Percentiles rank a stretch among this genome's conserved stretches.
These are phyloP conservation scores for Aspergillus terreus DNA, from an alignment of 2,329 filamentous ascomycete species.

Conservation along the genomic window DNA sequence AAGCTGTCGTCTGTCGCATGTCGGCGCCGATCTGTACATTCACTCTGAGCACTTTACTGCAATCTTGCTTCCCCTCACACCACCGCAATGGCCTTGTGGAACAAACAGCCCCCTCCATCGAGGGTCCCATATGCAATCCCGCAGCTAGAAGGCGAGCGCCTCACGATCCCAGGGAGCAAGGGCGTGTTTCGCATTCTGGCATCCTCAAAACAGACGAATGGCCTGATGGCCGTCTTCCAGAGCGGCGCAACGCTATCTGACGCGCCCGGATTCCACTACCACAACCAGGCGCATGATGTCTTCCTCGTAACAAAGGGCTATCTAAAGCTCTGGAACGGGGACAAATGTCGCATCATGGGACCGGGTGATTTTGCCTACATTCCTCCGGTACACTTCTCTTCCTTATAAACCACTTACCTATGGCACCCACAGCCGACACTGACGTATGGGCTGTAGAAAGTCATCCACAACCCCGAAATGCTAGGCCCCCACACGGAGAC, in stretches of 20 bases:
- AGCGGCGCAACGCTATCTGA: constrained; percentile 44
- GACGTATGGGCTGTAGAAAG: constrained; percentile 29
- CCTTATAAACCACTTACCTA: no score
- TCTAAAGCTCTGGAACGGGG: constrained; percentile 57
- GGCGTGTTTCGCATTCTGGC: constrained; percentile 50
- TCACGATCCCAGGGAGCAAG: constrained; percentile 53
- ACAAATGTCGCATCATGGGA: constrained; percentile 51
- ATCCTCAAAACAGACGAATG: constrained; percentile 51
- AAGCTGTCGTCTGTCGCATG: neutral
- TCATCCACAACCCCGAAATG: constrained; percentile 55
- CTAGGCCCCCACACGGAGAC: constrained; percentile 54
- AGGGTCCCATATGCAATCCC: constrained; percentile 45
- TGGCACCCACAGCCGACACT: neutral
- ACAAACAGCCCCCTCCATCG: constrained; percentile 33
- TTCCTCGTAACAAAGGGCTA: constrained; percentile 55
- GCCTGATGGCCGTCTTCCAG: constrained; percentile 50
- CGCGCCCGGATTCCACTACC: constrained; percentile 53
- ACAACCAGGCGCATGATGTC: constrained; percentile 55
- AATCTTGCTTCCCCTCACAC: neutral
- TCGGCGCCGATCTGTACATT: neutral
- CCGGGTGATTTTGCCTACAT: constrained; percentile 58
- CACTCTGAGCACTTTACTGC: neutral
- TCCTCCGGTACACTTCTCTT: constrained; percentile 45
- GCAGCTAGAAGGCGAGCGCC: constrained; percentile 50
- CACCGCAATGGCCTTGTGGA: constrained; percentile 21